Conservation (phyloP, 164 flowering plant genomes). For the Macadamia tetraphylla region DNA sequence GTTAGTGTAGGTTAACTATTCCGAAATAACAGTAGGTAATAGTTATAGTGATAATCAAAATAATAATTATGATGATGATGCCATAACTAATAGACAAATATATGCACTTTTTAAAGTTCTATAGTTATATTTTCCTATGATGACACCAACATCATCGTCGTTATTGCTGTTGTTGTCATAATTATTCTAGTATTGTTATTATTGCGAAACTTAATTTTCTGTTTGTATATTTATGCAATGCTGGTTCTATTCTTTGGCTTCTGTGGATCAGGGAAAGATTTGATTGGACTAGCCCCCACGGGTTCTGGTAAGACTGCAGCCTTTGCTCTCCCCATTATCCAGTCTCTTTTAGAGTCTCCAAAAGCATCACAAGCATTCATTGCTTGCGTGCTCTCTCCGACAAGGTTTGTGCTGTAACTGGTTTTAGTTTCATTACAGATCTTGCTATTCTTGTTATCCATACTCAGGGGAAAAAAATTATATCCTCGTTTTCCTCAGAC, state of each 20-base stretch:
- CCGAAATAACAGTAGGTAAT: no score
- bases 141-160: no score
- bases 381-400: constrained; percentile 82
- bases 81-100: no score
- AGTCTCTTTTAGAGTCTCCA: constrained; percentile 47
- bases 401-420: constrained; percentile 39
- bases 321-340: constrained; percentile 84
- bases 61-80: no score
- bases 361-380: constrained; percentile 64
- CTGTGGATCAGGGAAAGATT: constrained; percentile 50
- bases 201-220: no score
- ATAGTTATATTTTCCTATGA: no score
- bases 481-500: neutral
- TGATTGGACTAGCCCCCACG: constrained; percentile 86
- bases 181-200: no score
- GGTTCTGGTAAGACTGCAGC: constrained; percentile 99
- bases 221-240: neutral
- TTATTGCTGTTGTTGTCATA: no score
- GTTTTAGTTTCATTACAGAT: neutral
- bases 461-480: no score
- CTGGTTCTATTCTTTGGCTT: neutral
- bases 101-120: no score
- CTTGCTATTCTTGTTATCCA: neutral
- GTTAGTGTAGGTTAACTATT: no score
- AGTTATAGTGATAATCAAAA: no score